phyloP scores from a whole-genome alignment of 176 grass and related monocot genomes.

The Stipa capillata region DNA sequence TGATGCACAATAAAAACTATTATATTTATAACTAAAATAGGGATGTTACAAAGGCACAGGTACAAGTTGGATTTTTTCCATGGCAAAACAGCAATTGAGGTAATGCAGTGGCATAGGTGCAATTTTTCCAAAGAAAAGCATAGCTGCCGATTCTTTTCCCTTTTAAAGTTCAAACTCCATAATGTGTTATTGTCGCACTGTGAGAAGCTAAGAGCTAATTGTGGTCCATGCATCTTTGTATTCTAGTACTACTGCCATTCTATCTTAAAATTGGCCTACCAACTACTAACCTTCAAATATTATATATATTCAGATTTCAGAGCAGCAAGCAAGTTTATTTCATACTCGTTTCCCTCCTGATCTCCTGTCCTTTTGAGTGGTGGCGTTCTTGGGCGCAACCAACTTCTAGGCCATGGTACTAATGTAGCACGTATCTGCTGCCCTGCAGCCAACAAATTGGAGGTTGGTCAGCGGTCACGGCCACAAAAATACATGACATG shows the following conservation, averaged over 20 bases:
- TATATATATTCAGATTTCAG: background rate
- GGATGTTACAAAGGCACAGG: too few species aligned
- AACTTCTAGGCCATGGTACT: constrained; percentile 5
- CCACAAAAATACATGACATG: background rate
- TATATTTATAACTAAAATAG: too few species aligned
- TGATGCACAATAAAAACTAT: too few species aligned
- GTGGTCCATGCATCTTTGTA: background rate
- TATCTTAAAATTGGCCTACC: background rate
- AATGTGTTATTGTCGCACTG: background rate
- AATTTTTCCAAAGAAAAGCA: too few species aligned
- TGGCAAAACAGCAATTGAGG: too few species aligned
- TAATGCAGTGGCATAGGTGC: too few species aligned
- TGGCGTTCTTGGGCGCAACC: background rate
- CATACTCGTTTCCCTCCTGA: background rate
- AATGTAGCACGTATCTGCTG: background rate
- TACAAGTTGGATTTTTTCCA: too few species aligned
- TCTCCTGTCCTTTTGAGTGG: background rate
- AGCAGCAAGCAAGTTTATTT: background rate
- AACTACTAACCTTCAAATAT: background rate
- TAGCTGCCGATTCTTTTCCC: background rate
- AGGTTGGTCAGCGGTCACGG: background rate
- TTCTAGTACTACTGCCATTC: background rate
- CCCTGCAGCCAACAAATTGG: background rate
- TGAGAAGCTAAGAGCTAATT: background rate
- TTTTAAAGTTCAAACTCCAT: too few species aligned